These are phyloP conservation scores for Botrytis elliptica DNA, from an alignment of 2,329 filamentous ascomycete genomes.

Conservation along the genomic window DNA sequence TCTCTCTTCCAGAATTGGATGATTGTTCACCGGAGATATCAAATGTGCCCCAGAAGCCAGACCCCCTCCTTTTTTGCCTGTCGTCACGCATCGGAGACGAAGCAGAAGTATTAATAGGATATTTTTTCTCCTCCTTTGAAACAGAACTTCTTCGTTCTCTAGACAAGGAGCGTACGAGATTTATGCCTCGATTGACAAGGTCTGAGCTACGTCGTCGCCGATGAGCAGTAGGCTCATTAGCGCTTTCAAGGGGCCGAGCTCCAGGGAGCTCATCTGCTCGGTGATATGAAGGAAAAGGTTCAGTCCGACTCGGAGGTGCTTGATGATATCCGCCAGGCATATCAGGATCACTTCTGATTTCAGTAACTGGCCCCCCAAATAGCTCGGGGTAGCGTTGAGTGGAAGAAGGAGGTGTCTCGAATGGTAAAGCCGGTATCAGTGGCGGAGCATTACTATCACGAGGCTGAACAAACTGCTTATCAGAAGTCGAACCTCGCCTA, in stretches of 20 bases:
- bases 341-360: slow-evolving; percentile 30
- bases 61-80: slow-evolving; percentile 43
- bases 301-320: slow-evolving; percentile 32
- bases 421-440: slow-evolving; percentile 22
- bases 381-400: slow-evolving; percentile 51
- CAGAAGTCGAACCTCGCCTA: slow-evolving; percentile 11
- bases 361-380: slow-evolving; percentile 41
- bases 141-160: slow-evolving; percentile 32
- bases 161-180: slow-evolving; percentile 39
- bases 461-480: not conserved
- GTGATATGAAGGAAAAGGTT: slow-evolving; percentile 43
- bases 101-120: not conserved
- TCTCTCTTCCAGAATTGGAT: slow-evolving; percentile 31
- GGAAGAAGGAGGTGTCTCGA: slow-evolving; percentile 51
- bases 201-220: slow-evolving; percentile 41
- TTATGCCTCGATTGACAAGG: slow-evolving; percentile 54
- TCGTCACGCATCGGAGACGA: slow-evolving; percentile 23
- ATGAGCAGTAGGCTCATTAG: not conserved
- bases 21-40: slow-evolving; percentile 1
- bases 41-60: slow-evolving; percentile 39
- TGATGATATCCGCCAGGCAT: slow-evolving; percentile 36
- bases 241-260: slow-evolving; percentile 36
- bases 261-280: slow-evolving; percentile 43
- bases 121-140: slow-evolving; percentile 17
- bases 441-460: slow-evolving; percentile 11